phyloP scores from a whole-genome alignment of 345 rosid species.

The Odontarrhena argentea region DNA sequence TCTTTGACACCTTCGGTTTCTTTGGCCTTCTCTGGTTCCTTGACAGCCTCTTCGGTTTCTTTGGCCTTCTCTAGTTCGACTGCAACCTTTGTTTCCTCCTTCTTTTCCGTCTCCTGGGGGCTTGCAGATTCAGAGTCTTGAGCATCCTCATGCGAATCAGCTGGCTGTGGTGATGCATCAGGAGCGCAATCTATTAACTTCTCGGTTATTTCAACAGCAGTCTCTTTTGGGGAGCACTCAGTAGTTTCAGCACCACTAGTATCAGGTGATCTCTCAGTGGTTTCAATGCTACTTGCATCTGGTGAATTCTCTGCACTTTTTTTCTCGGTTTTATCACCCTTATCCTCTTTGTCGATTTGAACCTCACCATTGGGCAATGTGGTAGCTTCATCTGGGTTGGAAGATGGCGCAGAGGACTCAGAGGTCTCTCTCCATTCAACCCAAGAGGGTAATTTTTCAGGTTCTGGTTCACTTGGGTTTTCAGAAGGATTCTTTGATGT shows the following conservation, averaged over 20 bases:
- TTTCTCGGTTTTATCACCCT: conserved; percentile 40
- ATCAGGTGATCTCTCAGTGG: background rate
- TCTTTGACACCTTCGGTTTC: conserved; percentile 33
- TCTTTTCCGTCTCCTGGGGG: conserved; percentile 16
- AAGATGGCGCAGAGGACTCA: conserved; percentile 49
- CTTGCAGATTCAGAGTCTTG: conserved; percentile 22
- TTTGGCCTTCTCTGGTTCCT: conserved; percentile 16
- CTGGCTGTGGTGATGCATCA: conserved; percentile 26
- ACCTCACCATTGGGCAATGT: conserved; percentile 48
- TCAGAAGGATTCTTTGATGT: conserved; percentile 40
- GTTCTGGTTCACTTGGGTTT: conserved; percentile 50
- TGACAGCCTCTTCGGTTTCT: conserved; percentile 28
- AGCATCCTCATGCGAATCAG: conserved; percentile 27
- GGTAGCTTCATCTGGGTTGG: conserved; percentile 42
- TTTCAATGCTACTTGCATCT: conserved; percentile 6
- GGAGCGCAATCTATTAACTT: conserved; percentile 18
- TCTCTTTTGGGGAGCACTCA: background rate
- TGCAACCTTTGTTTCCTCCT: conserved; percentile 31
- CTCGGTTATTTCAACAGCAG: conserved; percentile 9
- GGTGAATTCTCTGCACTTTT: conserved; percentile 24
- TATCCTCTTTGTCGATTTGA: conserved; percentile 40
- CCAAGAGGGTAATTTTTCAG: conserved; percentile 67
- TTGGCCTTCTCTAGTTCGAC: conserved; percentile 16
- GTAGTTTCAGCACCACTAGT: background rate
- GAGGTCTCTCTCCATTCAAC: conserved; percentile 85